These are phyloP conservation scores for Trypanosoma rangeli DNA, from an alignment of 208 protist species.

Conservation along the genomic window DNA sequence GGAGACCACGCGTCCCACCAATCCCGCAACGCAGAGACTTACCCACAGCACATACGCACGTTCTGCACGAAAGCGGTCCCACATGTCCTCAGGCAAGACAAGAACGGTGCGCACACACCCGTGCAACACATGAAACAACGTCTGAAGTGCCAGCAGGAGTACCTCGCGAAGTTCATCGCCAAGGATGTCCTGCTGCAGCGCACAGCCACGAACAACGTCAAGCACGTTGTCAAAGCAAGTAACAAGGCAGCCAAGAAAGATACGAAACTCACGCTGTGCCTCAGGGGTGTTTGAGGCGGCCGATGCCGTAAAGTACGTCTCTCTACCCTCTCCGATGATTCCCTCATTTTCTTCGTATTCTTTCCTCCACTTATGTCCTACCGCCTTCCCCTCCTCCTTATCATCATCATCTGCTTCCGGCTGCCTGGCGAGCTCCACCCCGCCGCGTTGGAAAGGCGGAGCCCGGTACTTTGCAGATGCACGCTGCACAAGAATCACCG, in stretches of 20 bases:
- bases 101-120: constrained; percentile 37
- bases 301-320: constrained; percentile 3
- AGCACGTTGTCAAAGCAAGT: constrained; percentile 37
- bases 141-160: constrained; percentile 31
- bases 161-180: constrained; percentile 60
- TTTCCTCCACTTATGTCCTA: neutral
- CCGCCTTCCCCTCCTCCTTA: constrained; percentile 4
- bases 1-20: constrained; percentile 35
- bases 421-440: neutral
- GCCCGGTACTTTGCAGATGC: constrained; percentile 32
- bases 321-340: no score
- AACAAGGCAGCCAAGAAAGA: constrained; percentile 40
- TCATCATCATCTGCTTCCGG: neutral
- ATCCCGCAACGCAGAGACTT: constrained; percentile 39
- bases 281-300: neutral
- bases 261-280: constrained; percentile 15
- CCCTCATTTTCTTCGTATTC: constrained; percentile 11
- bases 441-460: neutral
- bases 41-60: constrained; percentile 50
- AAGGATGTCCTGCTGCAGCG: constrained; percentile 42
- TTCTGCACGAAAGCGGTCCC: constrained; percentile 31
- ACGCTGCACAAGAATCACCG: constrained; percentile 53
- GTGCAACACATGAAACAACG: constrained; percentile 36
- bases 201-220: constrained; percentile 39
- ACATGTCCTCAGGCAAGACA: constrained; percentile 22